phyloP scores from a whole-genome alignment of 371 early-diverging fungal genomes.

The Mortierella sp. region DNA sequence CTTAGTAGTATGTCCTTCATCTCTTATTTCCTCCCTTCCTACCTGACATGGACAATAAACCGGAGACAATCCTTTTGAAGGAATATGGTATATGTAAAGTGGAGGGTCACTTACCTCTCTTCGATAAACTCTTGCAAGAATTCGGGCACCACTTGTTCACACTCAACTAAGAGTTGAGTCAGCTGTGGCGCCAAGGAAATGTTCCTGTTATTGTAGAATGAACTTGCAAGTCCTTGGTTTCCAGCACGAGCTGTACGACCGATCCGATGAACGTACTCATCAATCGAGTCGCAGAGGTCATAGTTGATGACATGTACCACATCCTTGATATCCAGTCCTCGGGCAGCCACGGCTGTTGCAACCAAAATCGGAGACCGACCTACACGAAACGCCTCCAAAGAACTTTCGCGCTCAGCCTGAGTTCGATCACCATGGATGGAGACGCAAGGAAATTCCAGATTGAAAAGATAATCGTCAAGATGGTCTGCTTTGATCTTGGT shows the following conservation, averaged over 20 bases:
- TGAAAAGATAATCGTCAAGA: conserved; percentile 77
- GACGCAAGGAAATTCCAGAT: conserved; percentile 72
- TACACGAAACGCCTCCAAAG: conserved; percentile 74
- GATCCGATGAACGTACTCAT: conserved; percentile 88
- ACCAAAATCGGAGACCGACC: conserved; percentile 85
- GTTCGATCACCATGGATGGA: conserved; percentile 82
- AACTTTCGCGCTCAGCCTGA: conserved; percentile 85
- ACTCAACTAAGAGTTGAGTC: conserved; percentile 79
- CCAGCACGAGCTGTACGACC: conserved; percentile 65
- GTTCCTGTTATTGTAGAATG: conserved; percentile 74
- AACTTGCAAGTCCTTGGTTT: conserved; percentile 74
- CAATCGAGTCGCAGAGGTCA: conserved; percentile 81
- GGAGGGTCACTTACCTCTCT: background rate
- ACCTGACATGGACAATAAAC: no score
- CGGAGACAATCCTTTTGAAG: conserved; percentile 34
- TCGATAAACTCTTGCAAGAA: conserved; percentile 61
- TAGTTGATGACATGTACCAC: conserved; percentile 89
- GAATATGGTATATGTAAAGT: conserved; percentile 39
- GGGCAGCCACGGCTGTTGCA: conserved; percentile 93
- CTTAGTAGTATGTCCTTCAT: no score
- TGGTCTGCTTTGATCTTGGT: conserved; percentile 85
- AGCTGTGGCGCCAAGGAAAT: conserved; percentile 67
- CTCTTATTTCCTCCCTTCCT: no score
- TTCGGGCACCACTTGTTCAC: conserved; percentile 83
- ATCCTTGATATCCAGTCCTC: conserved; percentile 91